phyloP scores from a whole-genome alignment of 768 basidiomycete species.

The Infundibulicybe gibba region DNA sequence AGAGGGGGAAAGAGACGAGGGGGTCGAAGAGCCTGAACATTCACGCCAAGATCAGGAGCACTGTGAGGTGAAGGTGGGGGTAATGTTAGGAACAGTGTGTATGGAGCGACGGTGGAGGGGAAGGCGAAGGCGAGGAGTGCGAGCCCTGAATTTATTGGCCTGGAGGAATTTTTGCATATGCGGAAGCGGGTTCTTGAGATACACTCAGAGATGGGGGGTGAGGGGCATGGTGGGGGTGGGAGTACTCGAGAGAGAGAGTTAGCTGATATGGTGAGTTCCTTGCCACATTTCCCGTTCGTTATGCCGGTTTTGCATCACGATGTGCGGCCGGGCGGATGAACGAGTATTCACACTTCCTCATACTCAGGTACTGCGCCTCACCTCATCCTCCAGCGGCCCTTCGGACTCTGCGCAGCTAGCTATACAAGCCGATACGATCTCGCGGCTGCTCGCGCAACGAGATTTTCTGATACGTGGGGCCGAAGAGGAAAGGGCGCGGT shows the following conservation, averaged over 20 bases:
- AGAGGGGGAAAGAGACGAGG: slow-evolving; percentile 13
- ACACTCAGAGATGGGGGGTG: background rate
- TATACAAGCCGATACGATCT: slow-evolving; percentile 61
- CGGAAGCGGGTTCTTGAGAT: slow-evolving; percentile 43
- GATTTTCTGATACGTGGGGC: slow-evolving; percentile 50
- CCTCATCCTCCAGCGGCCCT: slow-evolving; percentile 24
- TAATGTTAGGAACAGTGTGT: too few species aligned
- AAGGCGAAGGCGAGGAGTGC: slow-evolving; percentile 6
- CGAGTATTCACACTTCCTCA: background rate
- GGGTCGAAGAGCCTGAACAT: slow-evolving; percentile 20
- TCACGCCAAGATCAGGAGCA: too few species aligned
- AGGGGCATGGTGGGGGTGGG: too few species aligned
- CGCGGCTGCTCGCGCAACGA: slow-evolving; percentile 50
- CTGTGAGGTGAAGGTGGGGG: too few species aligned
- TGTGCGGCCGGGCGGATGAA: too few species aligned
- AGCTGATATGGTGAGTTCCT: slow-evolving; percentile 47
- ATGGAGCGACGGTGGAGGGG: too few species aligned
- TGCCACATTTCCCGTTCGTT: too few species aligned
- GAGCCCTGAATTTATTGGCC: slow-evolving; percentile 33
- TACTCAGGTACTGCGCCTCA: slow-evolving; percentile 46
- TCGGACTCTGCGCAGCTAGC: slow-evolving; percentile 41
- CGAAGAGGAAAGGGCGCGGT: slow-evolving; percentile 56
- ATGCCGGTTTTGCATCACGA: too few species aligned
- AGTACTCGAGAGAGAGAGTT: slow-evolving; percentile 44
- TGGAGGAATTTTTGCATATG: slow-evolving; percentile 46